phyloP scores from a whole-genome alignment of 768 basidiomycete species.

The Gymnopilus junonius region DNA sequence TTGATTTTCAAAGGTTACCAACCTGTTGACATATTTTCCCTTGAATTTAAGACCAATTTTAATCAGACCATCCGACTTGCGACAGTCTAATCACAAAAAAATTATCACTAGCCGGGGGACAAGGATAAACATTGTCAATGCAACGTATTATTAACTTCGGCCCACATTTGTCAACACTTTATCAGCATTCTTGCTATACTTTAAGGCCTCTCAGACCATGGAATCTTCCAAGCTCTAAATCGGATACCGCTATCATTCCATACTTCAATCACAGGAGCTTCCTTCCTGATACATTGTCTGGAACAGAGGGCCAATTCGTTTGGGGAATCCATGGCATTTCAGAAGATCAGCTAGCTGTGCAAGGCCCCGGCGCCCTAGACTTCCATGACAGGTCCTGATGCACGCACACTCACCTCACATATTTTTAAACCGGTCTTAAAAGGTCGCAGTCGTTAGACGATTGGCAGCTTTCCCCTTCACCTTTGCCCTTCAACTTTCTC shows the following conservation, averaged over 20 bases:
- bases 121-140: not conserved
- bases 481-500: conserved; percentile 17
- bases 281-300: not conserved
- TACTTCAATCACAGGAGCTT: not conserved
- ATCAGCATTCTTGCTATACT: not conserved
- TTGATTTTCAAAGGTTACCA: no score
- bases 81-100: no score
- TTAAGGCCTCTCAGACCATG: not conserved
- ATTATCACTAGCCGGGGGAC: no score
- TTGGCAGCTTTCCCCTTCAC: conserved; percentile 12
- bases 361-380: conserved; percentile 12
- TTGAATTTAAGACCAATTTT: no score
- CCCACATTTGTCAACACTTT: not conserved
- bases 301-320: not conserved
- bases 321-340: not conserved
- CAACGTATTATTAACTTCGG: not conserved
- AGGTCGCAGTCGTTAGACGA: not conserved
- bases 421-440: conserved; percentile 8
- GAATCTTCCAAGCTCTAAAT: not conserved
- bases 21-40: no score
- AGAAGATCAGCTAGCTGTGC: conserved; percentile 6
- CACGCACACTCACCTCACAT: conserved; percentile 1
- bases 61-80: no score
- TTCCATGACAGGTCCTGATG: conserved; percentile 17
- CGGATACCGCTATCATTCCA: not conserved